Evolutionary conservation across 306 rosid genomes (phyloP), one percentile per base, ranked within the genome.

Genomic region (Ochetophila trinervis): DNA sequence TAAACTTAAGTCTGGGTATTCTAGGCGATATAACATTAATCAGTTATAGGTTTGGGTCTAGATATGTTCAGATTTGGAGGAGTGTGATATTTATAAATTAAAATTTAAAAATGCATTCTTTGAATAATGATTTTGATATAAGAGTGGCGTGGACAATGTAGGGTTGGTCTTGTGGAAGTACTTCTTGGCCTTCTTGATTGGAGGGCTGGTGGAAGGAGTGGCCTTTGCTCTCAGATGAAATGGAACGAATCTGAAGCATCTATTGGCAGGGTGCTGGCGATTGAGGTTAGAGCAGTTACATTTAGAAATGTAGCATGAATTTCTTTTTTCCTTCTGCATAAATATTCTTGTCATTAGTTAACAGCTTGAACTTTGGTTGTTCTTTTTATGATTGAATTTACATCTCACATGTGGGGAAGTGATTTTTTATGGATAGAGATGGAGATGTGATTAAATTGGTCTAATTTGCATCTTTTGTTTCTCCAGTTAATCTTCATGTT

Each of bases 221-320:
- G 97, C 22, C 88, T 90, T 66, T 86, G 87, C 76, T 86, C 94
- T 73, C 99, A 90, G 79, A 93, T 93, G 99, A 93, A 93, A 80
- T 93, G 99, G 99, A 93, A 93, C 70, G 99, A 93, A 78, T 93
- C 99, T 60, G 99, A 93, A 86, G 97, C 99, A 64, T 90, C 99
- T 61, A 93, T 93, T 54, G 97, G 99, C 79, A 81, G 96, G 78
- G 99, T 93, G 82, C 94, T 93, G 48, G 99, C 99, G 2, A 84
- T 93, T 64, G 99, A 93, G 99, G 99, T 93, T 61, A 62, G 89
- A 74, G 72, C 53, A 23, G 60, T 82, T 49, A 3, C 71, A 59
- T 75, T 40, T 67, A 63, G 57, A 66, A 63, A 3, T 50, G 64
- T 21, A 15, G 34, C 34, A 12, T 63, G 45, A 63, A 11, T 50